Evolutionary conservation across 495 filamentous ascomycete species (phyloP).

Genomic region (Penicillium ochrochloron): DNA sequence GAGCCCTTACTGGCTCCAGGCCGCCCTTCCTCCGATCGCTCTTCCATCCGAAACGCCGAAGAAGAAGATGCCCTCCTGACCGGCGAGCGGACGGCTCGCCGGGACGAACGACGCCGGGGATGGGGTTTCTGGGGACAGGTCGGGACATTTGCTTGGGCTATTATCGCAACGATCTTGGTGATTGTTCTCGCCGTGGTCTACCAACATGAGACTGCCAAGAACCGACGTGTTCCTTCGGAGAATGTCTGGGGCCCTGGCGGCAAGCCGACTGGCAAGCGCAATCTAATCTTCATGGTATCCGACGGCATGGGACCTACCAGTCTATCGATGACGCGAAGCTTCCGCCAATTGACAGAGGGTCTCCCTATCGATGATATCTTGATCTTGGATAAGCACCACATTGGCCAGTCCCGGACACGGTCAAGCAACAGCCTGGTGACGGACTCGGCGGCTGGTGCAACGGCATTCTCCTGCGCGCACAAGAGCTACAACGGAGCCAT

Average conservation of each 20-base stretch:
- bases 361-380: slow-evolving; percentile 73
- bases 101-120: slow-evolving; percentile 36
- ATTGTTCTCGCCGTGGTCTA: slow-evolving; percentile 75
- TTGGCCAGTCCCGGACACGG: slow-evolving; percentile 86
- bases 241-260: slow-evolving; percentile 45
- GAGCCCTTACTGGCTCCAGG: slow-evolving; percentile 51
- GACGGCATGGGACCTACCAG: slow-evolving; percentile 98
- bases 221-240: slow-evolving; percentile 26
- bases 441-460: slow-evolving; percentile 93
- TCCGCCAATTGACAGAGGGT: slow-evolving; percentile 70
- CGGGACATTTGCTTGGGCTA: slow-evolving; percentile 82
- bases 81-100: slow-evolving; percentile 49
- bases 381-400: slow-evolving; percentile 80
- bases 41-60: slow-evolving; percentile 52
- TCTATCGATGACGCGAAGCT: slow-evolving; percentile 80
- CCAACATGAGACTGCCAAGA: slow-evolving; percentile 61
- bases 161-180: slow-evolving; percentile 80
- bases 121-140: slow-evolving; percentile 69
- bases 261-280: slow-evolving; percentile 75
- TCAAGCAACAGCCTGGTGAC: slow-evolving; percentile 83
- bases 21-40: slow-evolving; percentile 49
- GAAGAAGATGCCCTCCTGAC: slow-evolving; percentile 72
- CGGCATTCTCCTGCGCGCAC: slow-evolving; percentile 86
- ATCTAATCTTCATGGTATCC: slow-evolving; percentile 97
- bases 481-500: slow-evolving; percentile 99